Percentiles rank a stretch among this genome's conserved stretches.
Evolutionary conservation across 2,329 filamentous ascomycete species (phyloP).

Genomic region (Nothomitra cinnamomea): DNA sequence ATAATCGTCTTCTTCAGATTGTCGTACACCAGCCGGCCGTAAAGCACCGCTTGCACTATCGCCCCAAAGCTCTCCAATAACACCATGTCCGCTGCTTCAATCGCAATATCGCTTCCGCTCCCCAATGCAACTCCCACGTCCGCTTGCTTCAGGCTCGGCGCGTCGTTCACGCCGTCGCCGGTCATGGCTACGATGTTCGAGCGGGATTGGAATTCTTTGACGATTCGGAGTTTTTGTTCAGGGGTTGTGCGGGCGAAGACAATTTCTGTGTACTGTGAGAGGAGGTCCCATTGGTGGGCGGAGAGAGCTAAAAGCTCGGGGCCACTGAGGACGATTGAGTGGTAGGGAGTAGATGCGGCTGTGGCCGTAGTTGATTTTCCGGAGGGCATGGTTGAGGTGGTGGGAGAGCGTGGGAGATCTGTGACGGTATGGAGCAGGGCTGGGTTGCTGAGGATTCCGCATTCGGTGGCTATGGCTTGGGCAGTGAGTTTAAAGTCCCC

Average conservation of each 20-base stretch:
- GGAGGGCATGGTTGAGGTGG: background rate
- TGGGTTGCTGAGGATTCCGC: constrained; percentile 47
- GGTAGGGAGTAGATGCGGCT: background rate
- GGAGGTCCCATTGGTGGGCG: constrained; percentile 49
- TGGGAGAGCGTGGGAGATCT: constrained; percentile 27
- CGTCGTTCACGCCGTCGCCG: constrained; percentile 31
- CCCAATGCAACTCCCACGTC: constrained; percentile 43
- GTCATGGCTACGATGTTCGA: constrained; percentile 39
- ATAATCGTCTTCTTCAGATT: constrained; percentile 62
- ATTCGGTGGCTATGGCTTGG: constrained; percentile 53
- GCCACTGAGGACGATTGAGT: constrained; percentile 41
- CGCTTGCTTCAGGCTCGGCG: constrained; percentile 39
- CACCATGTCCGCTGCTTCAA: constrained; percentile 45
- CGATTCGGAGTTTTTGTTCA: constrained; percentile 64
- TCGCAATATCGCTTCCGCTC: constrained; percentile 41
- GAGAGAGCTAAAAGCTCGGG: constrained; percentile 48
- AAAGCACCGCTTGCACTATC: constrained; percentile 54
- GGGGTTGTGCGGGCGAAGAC: constrained; percentile 63
- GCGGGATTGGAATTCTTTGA: constrained; percentile 52
- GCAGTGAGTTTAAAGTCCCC: constrained; percentile 64
- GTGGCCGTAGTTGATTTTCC: background rate
- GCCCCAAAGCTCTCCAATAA: constrained; percentile 52
- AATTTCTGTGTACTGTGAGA: constrained; percentile 51
- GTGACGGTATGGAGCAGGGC: constrained; percentile 34
- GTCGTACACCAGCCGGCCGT: constrained; percentile 61